These are phyloP conservation scores for Catenaria anguillulae DNA, from an alignment of 371 early-diverging fungal species.

Conservation along the genomic window DNA sequence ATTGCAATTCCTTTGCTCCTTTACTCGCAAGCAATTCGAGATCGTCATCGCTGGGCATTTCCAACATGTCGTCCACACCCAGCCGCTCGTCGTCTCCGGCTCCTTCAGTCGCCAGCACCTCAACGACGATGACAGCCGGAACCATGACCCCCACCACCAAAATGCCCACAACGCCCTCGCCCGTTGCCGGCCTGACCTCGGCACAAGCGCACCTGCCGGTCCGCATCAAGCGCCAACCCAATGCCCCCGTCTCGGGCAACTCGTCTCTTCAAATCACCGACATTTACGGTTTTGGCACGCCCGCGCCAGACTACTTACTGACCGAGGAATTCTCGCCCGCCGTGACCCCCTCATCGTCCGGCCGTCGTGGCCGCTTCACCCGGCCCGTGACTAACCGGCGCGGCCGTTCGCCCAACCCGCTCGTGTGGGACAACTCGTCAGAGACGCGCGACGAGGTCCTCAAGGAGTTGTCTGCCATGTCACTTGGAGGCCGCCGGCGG, in stretches of 20 bases:
- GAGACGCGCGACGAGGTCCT: neutral
- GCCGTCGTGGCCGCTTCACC: no score
- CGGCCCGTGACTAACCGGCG: no score
- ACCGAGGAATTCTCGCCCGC: neutral
- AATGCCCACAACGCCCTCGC: no score
- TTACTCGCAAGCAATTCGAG: no score
- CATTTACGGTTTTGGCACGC: neutral
- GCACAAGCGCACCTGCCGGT: no score
- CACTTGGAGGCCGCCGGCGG: no score
- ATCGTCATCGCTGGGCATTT: no score
- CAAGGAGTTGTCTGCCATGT: no score
- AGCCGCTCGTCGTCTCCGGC: no score
- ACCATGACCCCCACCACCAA: neutral
- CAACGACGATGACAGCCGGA: neutral
- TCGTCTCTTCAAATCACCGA: neutral
- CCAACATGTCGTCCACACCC: no score
- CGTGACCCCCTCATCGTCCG: neutral
- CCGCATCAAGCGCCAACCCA: neutral
- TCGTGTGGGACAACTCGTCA: neutral
- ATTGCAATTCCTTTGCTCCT: no score
- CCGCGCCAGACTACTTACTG: neutral
- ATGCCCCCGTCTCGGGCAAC: neutral
- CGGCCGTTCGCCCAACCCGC: constrained; percentile 1
- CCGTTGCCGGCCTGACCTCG: no score
- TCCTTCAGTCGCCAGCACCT: neutral